Evolutionary conservation across 2,329 filamentous ascomycete genomes (phyloP).

Genomic region (Colletotrichum plurivorum): DNA sequence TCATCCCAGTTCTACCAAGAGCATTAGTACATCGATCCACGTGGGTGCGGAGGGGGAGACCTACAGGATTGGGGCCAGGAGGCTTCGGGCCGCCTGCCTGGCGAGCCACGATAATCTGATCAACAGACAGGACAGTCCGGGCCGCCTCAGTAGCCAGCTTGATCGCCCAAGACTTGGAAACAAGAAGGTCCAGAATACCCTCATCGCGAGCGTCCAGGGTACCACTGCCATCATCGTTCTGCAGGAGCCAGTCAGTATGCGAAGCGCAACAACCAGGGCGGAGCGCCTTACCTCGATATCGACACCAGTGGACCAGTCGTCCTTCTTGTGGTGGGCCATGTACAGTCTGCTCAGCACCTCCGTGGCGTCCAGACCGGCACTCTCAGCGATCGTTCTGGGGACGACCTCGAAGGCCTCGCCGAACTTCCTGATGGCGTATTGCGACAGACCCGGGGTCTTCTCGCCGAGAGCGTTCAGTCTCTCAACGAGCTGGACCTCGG

Average conservation of each 20-base stretch:
- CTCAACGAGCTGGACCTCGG: conserved; percentile 94
- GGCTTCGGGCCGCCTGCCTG: conserved; percentile 98
- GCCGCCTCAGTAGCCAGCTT: conserved; percentile 96
- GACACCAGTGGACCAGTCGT: conserved; percentile 91
- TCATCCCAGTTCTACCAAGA: conserved; percentile 71
- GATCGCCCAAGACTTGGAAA: conserved; percentile 96
- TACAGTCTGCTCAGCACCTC: conserved; percentile 94
- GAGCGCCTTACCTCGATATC: conserved; percentile 80
- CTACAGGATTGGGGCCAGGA: conserved; percentile 87
- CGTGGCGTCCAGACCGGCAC: conserved; percentile 95
- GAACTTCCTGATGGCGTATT: conserved; percentile 98
- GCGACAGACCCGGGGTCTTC: conserved; percentile 90
- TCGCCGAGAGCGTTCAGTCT: conserved; percentile 92
- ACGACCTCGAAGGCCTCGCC: conserved; percentile 98
- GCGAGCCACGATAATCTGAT: conserved; percentile 98
- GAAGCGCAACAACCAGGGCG: neutral
- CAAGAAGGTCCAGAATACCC: conserved; percentile 92
- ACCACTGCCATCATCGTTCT: conserved; percentile 84
- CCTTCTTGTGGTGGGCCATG: conserved; percentile 90
- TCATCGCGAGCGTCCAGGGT: conserved; percentile 88
- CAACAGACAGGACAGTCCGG: conserved; percentile 93
- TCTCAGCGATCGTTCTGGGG: conserved; percentile 93
- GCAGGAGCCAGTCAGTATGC: conserved; percentile 6
- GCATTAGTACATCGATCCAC: conserved; percentile 47
- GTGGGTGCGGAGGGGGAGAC: conserved; percentile 42